Evolutionary conservation across 2,329 filamentous ascomycete genomes (phyloP), one percentile per base, ranked within the genome.

Genomic region (Xylaria sp.): DNA sequence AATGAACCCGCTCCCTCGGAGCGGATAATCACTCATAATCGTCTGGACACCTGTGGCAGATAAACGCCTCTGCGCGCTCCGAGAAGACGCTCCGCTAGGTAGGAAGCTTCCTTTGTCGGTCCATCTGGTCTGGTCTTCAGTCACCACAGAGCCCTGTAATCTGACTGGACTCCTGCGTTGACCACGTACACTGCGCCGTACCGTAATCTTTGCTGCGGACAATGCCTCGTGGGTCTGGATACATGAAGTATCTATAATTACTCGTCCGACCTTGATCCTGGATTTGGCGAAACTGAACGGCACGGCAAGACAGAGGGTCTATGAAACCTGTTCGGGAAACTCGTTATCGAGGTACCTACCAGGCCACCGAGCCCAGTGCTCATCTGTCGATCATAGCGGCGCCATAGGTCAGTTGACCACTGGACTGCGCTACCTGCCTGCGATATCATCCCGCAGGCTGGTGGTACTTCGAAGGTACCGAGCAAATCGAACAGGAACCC

Each of bases 331-430:
- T 31, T 49, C 20, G 17, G 50, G 38, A 51, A 51, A 17, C 55
- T 60, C 54, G 15, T 29, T 36, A 44, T 27, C 44, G 36, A 31
- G 36, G 51, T 31, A 20, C 49, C 27, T 33, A 31, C 3, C 44
- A 27, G 5, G 27, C 47, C 53, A 47, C n/a, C 38, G 42, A 38
- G 66, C 50, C 56, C 56, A 53, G 61, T 57, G 56, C 31, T 25
- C 61, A 64, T 61, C 61, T 47, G 66, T 68, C 44, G 66, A 68
- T 68, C 63, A 66, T 9, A 47, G 47, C 58, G 39, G 57, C 47
- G 65, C 62, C 47, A 59, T 50, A 65, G 66, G 61, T 51, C 27
- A 22, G 61, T 58, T 27, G 56, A 54, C 53, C 55, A 59, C 53
- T 57, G 36, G 27, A 50, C 45, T 29, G 17, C 33, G 25, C 50